A percentile compares a stretch with the other conserved stretches of the same genome.
These are phyloP conservation scores for Apophysomyces variabilis DNA, from an alignment of 371 early-diverging fungal genomes.

Conservation along the genomic window DNA sequence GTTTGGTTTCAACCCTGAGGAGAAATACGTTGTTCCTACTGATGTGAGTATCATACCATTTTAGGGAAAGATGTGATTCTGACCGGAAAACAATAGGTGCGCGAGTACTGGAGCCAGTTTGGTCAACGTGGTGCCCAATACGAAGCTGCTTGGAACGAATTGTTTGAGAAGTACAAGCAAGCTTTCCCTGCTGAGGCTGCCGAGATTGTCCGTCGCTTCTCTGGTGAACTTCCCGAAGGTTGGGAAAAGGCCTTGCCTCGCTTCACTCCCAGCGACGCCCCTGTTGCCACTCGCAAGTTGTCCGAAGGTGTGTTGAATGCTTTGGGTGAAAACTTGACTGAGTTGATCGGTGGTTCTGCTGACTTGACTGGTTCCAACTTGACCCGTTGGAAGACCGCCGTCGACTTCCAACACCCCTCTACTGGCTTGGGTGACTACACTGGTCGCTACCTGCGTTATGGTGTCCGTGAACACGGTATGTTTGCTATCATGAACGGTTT, in stretches of 20 bases:
- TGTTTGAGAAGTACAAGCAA: constrained; percentile 62
- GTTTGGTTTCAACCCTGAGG: constrained; percentile 80
- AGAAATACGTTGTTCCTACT: constrained; percentile 69
- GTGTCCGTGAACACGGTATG: constrained; percentile 99
- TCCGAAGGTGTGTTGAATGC: constrained; percentile 82
- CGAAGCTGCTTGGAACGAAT: constrained; percentile 74
- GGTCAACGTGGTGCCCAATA: constrained; percentile 58
- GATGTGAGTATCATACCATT: constrained; percentile 14
- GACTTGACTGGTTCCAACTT: constrained; percentile 96
- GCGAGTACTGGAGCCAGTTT: constrained; percentile 65
- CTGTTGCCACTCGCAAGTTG: constrained; percentile 85
- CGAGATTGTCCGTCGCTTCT: constrained; percentile 78
- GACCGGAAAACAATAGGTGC: constrained; percentile 36
- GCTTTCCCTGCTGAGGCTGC: constrained; percentile 64
- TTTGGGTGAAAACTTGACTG: constrained; percentile 75
- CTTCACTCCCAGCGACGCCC: constrained; percentile 73
- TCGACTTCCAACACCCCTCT: constrained; percentile 85
- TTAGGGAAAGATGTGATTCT: background rate
- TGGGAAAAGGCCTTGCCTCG: constrained; percentile 73
- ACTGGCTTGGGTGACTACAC: constrained; percentile 76
- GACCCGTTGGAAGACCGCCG: constrained; percentile 88
- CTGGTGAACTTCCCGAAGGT: constrained; percentile 70
- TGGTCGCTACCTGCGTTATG: constrained; percentile 95
- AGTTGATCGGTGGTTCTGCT: constrained; percentile 95
- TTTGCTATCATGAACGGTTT: constrained; percentile 96